Evolutionary conservation across 2,329 filamentous ascomycete species (phyloP).

Genomic region (Chaetothyriales sp.): DNA sequence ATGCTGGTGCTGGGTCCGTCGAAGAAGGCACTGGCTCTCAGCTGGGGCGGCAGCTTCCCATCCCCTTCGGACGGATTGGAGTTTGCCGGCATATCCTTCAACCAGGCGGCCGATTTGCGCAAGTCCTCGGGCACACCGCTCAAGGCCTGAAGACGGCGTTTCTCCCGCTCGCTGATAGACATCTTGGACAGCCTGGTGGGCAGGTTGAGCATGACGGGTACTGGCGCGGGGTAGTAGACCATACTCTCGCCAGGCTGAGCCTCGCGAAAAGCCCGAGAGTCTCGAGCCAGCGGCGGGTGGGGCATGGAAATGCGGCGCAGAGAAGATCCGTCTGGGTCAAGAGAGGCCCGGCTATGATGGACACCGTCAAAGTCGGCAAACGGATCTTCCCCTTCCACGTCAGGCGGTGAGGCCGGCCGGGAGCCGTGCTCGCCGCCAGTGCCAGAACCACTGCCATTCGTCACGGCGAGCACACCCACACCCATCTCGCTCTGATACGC

Average conservation of each 20-base stretch:
- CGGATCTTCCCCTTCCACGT: constrained; percentile 15
- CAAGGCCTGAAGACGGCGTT: constrained; percentile 60
- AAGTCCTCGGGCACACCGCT: constrained; percentile 46
- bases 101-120: constrained; percentile 39
- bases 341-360: constrained; percentile 20
- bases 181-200: constrained; percentile 74
- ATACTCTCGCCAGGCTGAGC: constrained; percentile 56
- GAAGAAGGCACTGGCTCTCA: constrained; percentile 86
- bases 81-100: constrained; percentile 16
- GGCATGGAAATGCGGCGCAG: constrained; percentile 25
- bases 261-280: constrained; percentile 26
- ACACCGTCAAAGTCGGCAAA: constrained; percentile 40
- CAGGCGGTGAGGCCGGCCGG: background rate
- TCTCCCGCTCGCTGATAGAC: constrained; percentile 49
- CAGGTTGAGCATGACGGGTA: constrained; percentile 84
- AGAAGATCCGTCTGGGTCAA: constrained; percentile 16
- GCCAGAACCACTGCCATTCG: background rate
- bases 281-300: constrained; percentile 28
- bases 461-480: background rate
- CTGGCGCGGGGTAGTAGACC: constrained; percentile 90
- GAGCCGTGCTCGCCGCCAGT: background rate
- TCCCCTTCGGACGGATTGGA: constrained; percentile 12
- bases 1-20: constrained; percentile 50
- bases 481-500: background rate
- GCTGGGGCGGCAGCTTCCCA: constrained; percentile 57